Evolutionary conservation across 208 protist genomes (phyloP), one percentile per base, ranked within the genome.

Genomic region (Herpetomonas samuelpessoai): DNA sequence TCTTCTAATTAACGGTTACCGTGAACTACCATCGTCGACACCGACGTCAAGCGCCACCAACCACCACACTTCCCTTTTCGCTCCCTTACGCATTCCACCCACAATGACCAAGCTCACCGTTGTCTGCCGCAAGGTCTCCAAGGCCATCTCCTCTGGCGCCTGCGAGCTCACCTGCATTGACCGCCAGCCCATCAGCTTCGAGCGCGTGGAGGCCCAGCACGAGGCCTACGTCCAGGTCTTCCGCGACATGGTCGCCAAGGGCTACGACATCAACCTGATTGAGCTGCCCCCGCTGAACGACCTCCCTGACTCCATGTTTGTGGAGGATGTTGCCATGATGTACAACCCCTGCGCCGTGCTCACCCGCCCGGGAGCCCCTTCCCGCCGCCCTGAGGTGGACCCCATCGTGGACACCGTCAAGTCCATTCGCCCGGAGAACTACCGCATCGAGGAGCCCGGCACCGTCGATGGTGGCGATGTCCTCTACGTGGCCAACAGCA

Each of bases 121-220:
- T 45, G 58, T 83, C 41, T 71, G 57, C 62, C 76, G 76, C 52
- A 63, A 70, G 28, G 68, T 76, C 41, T 66, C 65, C 18, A 47
- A 35, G n/a, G 58, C 58, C 21, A 65, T 83, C 0, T 61, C 65
- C 31, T 58, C 76, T 55, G 57, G 66, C 59, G 59, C n/a, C 19
- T 83, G 71, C 58, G 72, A 83, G 65, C 57, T 83, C 55, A 79
- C 72, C 21, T 73, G 70, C 68, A 83, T 83, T 49, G 63, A 76
- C 57, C 76, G 76, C 51, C 49, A 73, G 60, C 68, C 71, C 27
- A 83, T 83, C 57, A 60, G 46, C 45, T 61, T 67, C 28, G 41
- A 56, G 21, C 14, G 22, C 6, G 57, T 76, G 22, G 41, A 57
- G 45, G 21, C 68, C 63, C 72, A 83, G 55, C 76, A 83, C 64